Conservation (phyloP, 139 green algal genomes). For the Coelastrella sp. region DNA sequence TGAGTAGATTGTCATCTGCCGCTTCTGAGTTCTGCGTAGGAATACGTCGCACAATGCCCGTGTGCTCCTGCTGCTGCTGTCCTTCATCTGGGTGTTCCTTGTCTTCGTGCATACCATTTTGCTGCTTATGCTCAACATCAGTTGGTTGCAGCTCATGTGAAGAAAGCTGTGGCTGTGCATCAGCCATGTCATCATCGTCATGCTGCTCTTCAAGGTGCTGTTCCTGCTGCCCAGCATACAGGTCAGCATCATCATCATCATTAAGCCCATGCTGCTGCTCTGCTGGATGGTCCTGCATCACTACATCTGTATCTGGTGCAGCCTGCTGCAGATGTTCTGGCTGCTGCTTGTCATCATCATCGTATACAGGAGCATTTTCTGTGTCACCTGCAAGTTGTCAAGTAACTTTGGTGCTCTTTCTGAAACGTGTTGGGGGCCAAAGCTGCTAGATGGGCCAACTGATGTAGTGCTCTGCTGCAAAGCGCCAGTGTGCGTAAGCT, state of each 20-base stretch:
- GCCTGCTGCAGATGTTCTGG: too few species aligned
- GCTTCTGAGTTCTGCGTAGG: constrained; percentile 1
- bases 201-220: constrained; percentile 4
- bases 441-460: too few species aligned
- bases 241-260: not conserved
- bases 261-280: not conserved
- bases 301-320: not conserved
- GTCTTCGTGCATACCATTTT: not conserved
- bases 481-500: not conserved
- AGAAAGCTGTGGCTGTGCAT: too few species aligned
- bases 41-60: not conserved
- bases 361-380: not conserved
- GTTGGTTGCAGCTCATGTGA: too few species aligned
- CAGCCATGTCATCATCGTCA: not conserved
- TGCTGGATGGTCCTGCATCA: constrained; percentile 7
- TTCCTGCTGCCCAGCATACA: not conserved
- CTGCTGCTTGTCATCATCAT: not conserved
- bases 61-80: constrained; percentile 9
- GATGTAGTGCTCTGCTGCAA: too few species aligned
- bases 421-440: too few species aligned
- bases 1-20: constrained; percentile 38
- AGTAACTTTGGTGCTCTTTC: too few species aligned
- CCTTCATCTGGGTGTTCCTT: not conserved
- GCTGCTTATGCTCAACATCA: constrained; percentile 17
- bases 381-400: not conserved